A percentile compares a stretch with the other conserved stretches of the same genome.
Conservation (phyloP, 2,329 filamentous ascomycete genomes). For the Sporothrix protearum region DNA sequence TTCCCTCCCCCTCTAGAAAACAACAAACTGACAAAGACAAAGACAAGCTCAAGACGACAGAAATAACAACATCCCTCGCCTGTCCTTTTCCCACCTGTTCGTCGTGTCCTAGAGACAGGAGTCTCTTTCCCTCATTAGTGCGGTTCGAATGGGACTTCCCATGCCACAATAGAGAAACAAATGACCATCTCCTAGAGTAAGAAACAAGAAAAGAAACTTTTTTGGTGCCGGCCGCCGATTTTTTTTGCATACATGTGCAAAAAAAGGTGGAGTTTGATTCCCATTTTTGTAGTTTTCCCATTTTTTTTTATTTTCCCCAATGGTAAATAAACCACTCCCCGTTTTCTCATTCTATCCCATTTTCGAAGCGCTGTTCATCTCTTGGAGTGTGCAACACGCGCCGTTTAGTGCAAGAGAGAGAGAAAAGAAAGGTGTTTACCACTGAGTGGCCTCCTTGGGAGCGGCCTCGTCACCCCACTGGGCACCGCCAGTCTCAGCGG, state of each 20-base stretch:
- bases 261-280: constrained; percentile 15
- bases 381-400: background rate
- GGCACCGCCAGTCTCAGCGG: constrained; percentile 53
- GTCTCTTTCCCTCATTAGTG: constrained; percentile 99
- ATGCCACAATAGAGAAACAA: constrained; percentile 21
- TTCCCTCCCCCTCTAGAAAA: constrained; percentile 67
- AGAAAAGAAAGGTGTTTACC: constrained; percentile 39
- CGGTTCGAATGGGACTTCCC: constrained; percentile 55
- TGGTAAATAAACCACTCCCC: background rate
- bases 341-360: constrained; percentile 10
- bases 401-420: background rate
- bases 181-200: constrained; percentile 10
- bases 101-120: constrained; percentile 45
- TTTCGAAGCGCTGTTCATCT: background rate
- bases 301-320: constrained; percentile 21
- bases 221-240: constrained; percentile 20
- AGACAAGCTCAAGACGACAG: constrained; percentile 18
- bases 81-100: background rate
- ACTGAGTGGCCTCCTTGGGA: constrained; percentile 50
- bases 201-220: constrained; percentile 22
- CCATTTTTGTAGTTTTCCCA: constrained; percentile 14
- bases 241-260: constrained; percentile 14
- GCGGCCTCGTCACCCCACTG: constrained; percentile 51
- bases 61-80: background rate
- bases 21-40: background rate